Evolutionary conservation across 2,329 filamentous ascomycete species (phyloP).

Genomic region (Aspergillus pseudonomiae): DNA sequence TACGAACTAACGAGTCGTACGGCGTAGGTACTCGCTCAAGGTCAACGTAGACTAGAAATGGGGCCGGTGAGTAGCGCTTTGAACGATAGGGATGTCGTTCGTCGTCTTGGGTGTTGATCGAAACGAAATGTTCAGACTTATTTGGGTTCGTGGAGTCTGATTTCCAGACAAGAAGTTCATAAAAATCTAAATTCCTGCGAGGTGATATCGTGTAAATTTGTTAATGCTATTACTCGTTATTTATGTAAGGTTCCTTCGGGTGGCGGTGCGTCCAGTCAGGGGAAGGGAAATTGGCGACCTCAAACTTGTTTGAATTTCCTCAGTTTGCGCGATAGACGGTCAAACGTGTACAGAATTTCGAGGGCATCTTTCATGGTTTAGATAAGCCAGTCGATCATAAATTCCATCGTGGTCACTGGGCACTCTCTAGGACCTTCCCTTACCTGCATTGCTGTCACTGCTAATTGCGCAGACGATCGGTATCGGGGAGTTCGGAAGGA

Average conservation of each 20-base stretch:
- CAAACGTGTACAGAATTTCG: neutral
- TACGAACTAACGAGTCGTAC: neutral
- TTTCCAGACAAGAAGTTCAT: neutral
- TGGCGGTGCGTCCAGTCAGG: neutral
- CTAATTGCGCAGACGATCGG: neutral
- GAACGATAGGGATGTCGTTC: neutral
- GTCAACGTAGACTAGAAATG: neutral
- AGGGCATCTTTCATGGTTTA: neutral
- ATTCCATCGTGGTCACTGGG: neutral
- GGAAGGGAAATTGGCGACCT: neutral
- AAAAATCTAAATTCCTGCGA: neutral
- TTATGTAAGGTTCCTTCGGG: neutral
- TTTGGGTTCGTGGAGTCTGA: neutral
- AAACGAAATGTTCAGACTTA: neutral
- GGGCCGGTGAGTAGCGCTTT: neutral
- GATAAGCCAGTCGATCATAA: neutral
- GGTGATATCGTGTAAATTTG: too few relatives aligned
- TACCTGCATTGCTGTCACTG: neutral
- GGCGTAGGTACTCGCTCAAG: neutral
- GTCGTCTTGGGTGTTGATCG: neutral
- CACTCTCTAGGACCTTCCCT: neutral
- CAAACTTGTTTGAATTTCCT: neutral
- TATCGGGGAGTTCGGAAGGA: neutral
- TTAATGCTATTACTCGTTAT: neutral
- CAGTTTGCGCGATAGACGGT: slow-evolving; percentile 13